Base-by-base conservation (phyloP, 345 rosid genomes). In the Citrus maxima region DNA sequence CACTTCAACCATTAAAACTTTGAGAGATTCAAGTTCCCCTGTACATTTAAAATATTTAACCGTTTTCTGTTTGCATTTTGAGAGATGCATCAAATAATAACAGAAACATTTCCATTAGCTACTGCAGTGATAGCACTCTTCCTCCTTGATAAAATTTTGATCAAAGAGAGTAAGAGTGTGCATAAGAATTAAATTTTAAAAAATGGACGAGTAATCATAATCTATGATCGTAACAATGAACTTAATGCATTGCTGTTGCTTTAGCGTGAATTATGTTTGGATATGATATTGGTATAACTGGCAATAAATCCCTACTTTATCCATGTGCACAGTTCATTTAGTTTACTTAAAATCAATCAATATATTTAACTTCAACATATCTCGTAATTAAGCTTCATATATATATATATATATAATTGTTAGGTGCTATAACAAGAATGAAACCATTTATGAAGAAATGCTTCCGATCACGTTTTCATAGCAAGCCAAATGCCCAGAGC, bases 251-350 rank as follows among this genome's bases (percentile, higher is more conserved):
- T 1, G 84, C 78, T 61, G 82, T 81, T 22, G 85, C 76, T 66
- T 70, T 74, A 18, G 88, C 84, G 13, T 84, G 88, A 5, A 72
- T 82, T 14, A 75, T 82, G 46, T 80, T 80, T 38, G 88, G 88
- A 2, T 80, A 80, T 46, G 82, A 82, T 65, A 75, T 80, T 30
- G 82, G 83, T 27, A 77, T 74, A 75, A 28, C 6, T 6, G 67
- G 67, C 32, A 6, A 62, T 81, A 38, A 38, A 46, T 46, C 51
- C 51, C 4, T 46, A 10, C 13, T 12, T 46, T 46, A 10, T 10
- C 51, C 51, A 4, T 38, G 42, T 37, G 40, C 40, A 46, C 2
- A 2, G 16, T 46, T 46, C 3, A 46, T 10, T 46, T 46, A 46
- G 10, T 46, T 46, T 9, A 46, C 14, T 9, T 9, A 46, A 46